A percentile compares a stretch with the other conserved stretches of the same genome.
Conservation (phyloP, 106 monocot species). For the Allium cepa region DNA sequence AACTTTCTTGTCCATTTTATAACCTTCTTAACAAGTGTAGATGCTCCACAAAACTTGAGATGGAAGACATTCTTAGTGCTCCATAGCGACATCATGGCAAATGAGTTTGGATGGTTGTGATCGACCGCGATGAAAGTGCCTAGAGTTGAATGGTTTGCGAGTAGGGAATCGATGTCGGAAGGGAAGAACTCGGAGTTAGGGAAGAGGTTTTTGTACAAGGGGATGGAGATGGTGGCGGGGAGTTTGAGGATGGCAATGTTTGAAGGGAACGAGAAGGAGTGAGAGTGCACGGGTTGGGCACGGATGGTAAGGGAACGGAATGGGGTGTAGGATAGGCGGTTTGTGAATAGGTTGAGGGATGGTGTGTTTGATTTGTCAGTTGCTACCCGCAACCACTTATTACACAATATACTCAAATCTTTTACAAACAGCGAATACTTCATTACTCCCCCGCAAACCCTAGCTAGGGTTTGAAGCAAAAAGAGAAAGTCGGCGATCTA, state of each 20-base stretch:
- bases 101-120: neutral
- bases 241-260: slow-evolving; percentile 27
- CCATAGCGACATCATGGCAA: slow-evolving; percentile 2
- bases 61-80: neutral
- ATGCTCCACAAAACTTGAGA: neutral
- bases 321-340: slow-evolving; percentile 30
- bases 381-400: no score
- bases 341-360: slow-evolving; percentile 51
- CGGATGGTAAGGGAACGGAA: slow-evolving; percentile 45
- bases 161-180: slow-evolving; percentile 7
- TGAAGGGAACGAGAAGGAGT: slow-evolving; percentile 17
- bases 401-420: no score
- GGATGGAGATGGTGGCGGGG: slow-evolving; percentile 21
- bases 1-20: neutral
- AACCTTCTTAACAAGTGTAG: no score
- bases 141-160: neutral
- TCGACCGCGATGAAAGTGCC: slow-evolving; percentile 10
- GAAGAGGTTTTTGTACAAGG: slow-evolving; percentile 30
- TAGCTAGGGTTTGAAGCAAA: no score
- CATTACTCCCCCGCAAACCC: no score
- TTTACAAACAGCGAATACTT: no score
- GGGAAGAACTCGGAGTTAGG: slow-evolving; percentile 19
- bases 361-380: slow-evolving; percentile 49
- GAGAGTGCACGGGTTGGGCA: slow-evolving; percentile 59
- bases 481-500: no score